Percentiles rank a stretch among this genome's conserved stretches.
Evolutionary conservation across 1,139 yeast species (phyloP).

Genomic region (Yamadazyma dendronema): DNA sequence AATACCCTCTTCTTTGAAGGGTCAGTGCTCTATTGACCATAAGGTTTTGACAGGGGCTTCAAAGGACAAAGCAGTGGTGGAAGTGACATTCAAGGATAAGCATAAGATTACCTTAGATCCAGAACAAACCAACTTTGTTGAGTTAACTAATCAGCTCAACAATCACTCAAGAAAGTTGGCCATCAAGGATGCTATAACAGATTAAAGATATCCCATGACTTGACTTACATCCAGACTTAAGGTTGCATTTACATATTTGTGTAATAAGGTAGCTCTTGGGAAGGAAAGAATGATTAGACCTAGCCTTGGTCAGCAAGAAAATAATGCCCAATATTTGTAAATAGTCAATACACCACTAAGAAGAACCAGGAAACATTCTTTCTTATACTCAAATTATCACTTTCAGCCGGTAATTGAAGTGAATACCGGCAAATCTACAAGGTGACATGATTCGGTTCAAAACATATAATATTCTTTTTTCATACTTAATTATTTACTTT

Average conservation of each 20-base stretch:
- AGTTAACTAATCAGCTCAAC: constrained; percentile 57
- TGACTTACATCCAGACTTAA: too few species aligned
- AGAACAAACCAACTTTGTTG: constrained; percentile 46
- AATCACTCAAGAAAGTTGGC: constrained; percentile 69
- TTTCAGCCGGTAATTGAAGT: too few species aligned
- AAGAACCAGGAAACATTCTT: too few species aligned
- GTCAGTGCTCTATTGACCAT: constrained; percentile 49
- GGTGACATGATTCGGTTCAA: too few species aligned
- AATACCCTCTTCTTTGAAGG: constrained; percentile 68
- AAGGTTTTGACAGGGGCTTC: constrained; percentile 51
- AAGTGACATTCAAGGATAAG: constrained; percentile 83
- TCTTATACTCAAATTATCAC: too few species aligned
- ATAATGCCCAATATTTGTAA: too few species aligned
- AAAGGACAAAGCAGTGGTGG: constrained; percentile 54
- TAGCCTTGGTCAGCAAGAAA: too few species aligned
- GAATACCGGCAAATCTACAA: too few species aligned
- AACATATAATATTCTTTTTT: too few species aligned
- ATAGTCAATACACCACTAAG: too few species aligned
- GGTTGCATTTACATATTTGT: too few species aligned
- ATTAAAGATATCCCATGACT: constrained; percentile 10
- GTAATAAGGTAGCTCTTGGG: too few species aligned
- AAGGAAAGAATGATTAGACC: not conserved
- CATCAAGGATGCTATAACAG: constrained; percentile 58
- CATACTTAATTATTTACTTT: constrained; percentile 17
- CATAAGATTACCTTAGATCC: constrained; percentile 71